Evolutionary conservation across 2,329 filamentous ascomycete species (phyloP).

Genomic region (Calonectria multiphialidica): DNA sequence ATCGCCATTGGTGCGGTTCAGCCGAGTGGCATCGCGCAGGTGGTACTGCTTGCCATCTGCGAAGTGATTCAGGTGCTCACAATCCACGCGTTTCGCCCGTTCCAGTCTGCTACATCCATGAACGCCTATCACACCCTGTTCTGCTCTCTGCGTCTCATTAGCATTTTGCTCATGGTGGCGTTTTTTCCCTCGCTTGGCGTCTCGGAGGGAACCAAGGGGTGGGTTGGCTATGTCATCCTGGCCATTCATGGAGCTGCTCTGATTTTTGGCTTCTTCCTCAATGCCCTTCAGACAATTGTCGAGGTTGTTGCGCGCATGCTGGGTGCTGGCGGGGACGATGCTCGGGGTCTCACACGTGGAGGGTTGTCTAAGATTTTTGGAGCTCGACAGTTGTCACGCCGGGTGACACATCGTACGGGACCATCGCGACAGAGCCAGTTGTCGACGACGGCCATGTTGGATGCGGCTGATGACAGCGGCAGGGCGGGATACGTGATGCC

Average conservation of each 20-base stretch:
- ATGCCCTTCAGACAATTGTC: slow-evolving; percentile 89
- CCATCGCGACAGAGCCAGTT: slow-evolving; percentile 83
- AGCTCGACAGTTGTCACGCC: slow-evolving; percentile 86
- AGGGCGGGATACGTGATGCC: slow-evolving; percentile 70
- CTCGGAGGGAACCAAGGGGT: slow-evolving; percentile 84
- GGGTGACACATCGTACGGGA: slow-evolving; percentile 72
- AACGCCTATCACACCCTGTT: slow-evolving; percentile 95
- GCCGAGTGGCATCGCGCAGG: slow-evolving; percentile 90
- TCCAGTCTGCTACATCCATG: slow-evolving; percentile 94
- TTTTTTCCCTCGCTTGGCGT: slow-evolving; percentile 89
- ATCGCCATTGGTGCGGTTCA: slow-evolving; percentile 94
- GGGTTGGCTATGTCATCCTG: slow-evolving; percentile 94
- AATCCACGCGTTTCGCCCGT: slow-evolving; percentile 89
- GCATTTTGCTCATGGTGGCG: slow-evolving; percentile 80
- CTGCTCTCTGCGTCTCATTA: slow-evolving; percentile 79
- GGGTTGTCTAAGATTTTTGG: slow-evolving; percentile 92
- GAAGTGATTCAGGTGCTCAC: slow-evolving; percentile 92
- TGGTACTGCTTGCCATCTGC: slow-evolving; percentile 92
- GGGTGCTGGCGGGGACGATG: slow-evolving; percentile 84
- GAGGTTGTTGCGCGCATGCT: slow-evolving; percentile 87
- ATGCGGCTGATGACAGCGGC: slow-evolving; percentile 70
- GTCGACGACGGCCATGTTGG: slow-evolving; percentile 85
- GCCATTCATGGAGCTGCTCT: slow-evolving; percentile 87
- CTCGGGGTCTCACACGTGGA: slow-evolving; percentile 78
- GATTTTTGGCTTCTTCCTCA: slow-evolving; percentile 92